Conservation (phyloP, 78 protist species). For the Guillardia theta region DNA sequence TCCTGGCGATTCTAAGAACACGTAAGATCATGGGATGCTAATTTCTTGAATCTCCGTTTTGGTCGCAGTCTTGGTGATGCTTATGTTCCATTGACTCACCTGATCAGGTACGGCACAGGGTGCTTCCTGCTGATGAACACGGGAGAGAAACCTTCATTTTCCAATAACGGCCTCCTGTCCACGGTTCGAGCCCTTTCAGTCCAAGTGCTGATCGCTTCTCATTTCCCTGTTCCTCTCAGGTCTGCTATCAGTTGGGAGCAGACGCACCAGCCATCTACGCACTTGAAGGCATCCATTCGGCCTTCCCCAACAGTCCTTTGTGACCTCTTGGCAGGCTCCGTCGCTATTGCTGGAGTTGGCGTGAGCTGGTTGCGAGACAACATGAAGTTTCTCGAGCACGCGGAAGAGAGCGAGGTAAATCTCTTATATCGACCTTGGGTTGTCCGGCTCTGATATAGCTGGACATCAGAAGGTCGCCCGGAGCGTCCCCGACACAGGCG, state of each 20-base stretch:
- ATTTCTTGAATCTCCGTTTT: too few species aligned
- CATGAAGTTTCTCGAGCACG: neutral
- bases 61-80: neutral
- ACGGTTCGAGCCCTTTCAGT: conserved; percentile 81
- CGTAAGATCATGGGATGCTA: conserved; percentile 62
- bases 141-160: conserved; percentile 72
- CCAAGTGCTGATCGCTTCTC: conserved; percentile 55
- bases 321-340: conserved; percentile 84
- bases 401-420: neutral
- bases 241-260: conserved; percentile 52
- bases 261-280: conserved; percentile 43
- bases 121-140: conserved; percentile 91
- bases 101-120: conserved; percentile 91
- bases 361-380: neutral
- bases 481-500: conserved; percentile 37
- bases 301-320: conserved; percentile 50
- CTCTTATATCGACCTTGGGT: too few species aligned
- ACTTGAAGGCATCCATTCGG: conserved; percentile 37
- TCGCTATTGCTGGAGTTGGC: conserved; percentile 74
- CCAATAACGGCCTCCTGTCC: conserved; percentile 88
- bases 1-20: conserved; percentile 86
- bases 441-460: too few species aligned
- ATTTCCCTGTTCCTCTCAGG: conserved; percentile 22
- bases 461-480: neutral
- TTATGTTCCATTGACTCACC: neutral